Percentiles rank a stretch among this genome's conserved stretches.
phyloP scores from a whole-genome alignment of 2,329 filamentous ascomycete species.

The Ophiostoma ips region DNA sequence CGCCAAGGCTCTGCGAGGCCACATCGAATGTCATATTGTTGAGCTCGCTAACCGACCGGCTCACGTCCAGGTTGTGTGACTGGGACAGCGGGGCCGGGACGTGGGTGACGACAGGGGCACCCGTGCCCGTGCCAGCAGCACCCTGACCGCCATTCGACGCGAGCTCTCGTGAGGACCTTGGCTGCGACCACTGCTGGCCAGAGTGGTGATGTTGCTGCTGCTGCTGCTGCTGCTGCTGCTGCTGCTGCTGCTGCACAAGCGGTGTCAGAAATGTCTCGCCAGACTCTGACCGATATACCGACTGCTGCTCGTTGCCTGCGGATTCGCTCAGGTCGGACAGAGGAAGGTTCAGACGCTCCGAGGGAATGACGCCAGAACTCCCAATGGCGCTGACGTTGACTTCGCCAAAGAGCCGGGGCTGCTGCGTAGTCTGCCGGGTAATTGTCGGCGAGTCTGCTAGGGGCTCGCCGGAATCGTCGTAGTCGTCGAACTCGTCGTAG shows the following conservation, averaged over 20 bases:
- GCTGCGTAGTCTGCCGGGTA: not conserved
- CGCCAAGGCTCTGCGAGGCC: slow-evolving; percentile 41
- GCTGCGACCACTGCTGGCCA: slow-evolving; percentile 11
- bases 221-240: slow-evolving; percentile 6
- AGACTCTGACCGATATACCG: slow-evolving; percentile 28
- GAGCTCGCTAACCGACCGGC: slow-evolving; percentile 34
- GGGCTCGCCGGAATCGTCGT: slow-evolving; percentile 4
- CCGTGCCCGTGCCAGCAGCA: too few species aligned
- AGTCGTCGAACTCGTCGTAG: slow-evolving; percentile 16
- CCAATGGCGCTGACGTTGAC: slow-evolving; percentile 39
- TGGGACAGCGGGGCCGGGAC: slow-evolving; percentile 16
- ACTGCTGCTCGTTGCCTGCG: slow-evolving; percentile 33
- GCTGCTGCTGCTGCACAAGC: slow-evolving; percentile 3
- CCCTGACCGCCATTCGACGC: not conserved
- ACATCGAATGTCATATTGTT: slow-evolving; percentile 38
- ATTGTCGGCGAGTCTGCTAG: not conserved
- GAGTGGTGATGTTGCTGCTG: not conserved
- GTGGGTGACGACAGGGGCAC: slow-evolving; percentile 8
- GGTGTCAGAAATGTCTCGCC: slow-evolving; percentile 12
- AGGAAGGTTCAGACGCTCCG: slow-evolving; percentile 35
- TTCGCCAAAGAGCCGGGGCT: slow-evolving; percentile 38
- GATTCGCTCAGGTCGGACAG: slow-evolving; percentile 32
- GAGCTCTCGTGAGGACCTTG: slow-evolving; percentile 10
- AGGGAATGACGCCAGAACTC: slow-evolving; percentile 36
- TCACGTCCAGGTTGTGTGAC: slow-evolving; percentile 12